These are phyloP conservation scores for Yueomyces sp. DNA, from an alignment of 1,139 yeast species.

Conservation along the genomic window DNA sequence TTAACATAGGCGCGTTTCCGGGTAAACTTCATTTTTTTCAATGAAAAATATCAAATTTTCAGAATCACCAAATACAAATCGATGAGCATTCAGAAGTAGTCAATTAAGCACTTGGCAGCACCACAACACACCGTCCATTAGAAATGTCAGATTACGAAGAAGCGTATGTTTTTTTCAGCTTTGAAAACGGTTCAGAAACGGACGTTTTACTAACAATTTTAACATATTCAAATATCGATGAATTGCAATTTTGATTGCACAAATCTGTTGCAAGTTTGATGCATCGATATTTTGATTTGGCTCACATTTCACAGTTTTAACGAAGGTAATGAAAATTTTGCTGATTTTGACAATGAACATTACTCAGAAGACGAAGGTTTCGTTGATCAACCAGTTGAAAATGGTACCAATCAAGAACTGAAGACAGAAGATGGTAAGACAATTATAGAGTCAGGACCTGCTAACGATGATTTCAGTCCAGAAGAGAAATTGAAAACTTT, in stretches of 20 bases:
- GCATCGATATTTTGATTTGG: neutral
- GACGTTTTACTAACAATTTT: too few species aligned
- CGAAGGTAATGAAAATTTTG: conserved; percentile 70
- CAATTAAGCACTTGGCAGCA: too few species aligned
- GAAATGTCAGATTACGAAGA: conserved; percentile 40
- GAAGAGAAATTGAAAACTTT: conserved; percentile 51
- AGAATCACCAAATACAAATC: too few species aligned
- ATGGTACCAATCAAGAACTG: conserved; percentile 29
- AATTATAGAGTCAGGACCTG: conserved; percentile 55
- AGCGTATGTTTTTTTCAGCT: conserved; percentile 22
- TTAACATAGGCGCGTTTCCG: too few species aligned
- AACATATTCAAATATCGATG: neutral
- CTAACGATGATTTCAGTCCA: conserved; percentile 39
- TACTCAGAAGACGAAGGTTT: conserved; percentile 55
- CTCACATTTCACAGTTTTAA: conserved; percentile 30
- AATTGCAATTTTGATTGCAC: neutral
- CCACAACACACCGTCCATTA: too few species aligned
- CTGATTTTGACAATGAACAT: conserved; percentile 71
- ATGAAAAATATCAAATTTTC: too few species aligned
- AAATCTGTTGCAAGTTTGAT: neutral
- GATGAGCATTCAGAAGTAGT: too few species aligned
- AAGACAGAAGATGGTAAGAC: conserved; percentile 66
- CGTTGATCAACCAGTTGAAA: conserved; percentile 27
- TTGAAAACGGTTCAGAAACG: too few species aligned
- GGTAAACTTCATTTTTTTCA: too few species aligned